A percentile compares a stretch with the other conserved stretches of the same genome.
Conservation (phyloP, 176 grass and related monocot species). For the Carex kokanica region DNA sequence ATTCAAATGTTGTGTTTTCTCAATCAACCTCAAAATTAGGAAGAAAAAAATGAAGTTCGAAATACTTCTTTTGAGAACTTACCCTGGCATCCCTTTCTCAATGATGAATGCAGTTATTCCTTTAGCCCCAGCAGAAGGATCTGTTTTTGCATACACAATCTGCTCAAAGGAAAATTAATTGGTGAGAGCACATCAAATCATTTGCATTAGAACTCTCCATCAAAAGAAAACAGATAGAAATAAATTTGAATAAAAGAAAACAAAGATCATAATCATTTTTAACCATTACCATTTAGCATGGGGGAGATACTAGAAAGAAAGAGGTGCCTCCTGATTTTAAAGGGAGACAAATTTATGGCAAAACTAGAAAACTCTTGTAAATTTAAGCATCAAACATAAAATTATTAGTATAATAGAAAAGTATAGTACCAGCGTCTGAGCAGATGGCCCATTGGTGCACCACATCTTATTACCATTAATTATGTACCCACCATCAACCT, state of each 20-base stretch:
- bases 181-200: slow-evolving; percentile 24
- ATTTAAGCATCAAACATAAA: not conserved
- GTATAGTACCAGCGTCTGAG: slow-evolving; percentile 71
- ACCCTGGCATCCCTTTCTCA: slow-evolving; percentile 97
- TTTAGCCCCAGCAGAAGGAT: slow-evolving; percentile 73
- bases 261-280: not conserved
- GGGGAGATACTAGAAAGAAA: not conserved
- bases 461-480: slow-evolving; percentile 98
- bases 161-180: slow-evolving; percentile 39
- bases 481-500: slow-evolving; percentile 81
- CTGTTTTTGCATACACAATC: slow-evolving; percentile 97
- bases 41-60: no score
- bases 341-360: slow-evolving; percentile 11
- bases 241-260: slow-evolving; percentile 2
- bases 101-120: slow-evolving; percentile 99
- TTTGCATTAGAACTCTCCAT: not conserved
- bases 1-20: not conserved
- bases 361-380: not conserved
- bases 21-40: not conserved
- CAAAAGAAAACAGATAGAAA: not conserved
- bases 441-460: slow-evolving; percentile 94
- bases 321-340: slow-evolving; percentile 2
- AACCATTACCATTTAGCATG: not conserved
- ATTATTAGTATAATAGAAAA: slow-evolving; percentile 19
- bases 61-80: no score